Evolutionary conservation across 805 yeast genomes (phyloP), one percentile per base, ranked within the genome.

Genomic region (Kluyveromyces starmeri): DNA sequence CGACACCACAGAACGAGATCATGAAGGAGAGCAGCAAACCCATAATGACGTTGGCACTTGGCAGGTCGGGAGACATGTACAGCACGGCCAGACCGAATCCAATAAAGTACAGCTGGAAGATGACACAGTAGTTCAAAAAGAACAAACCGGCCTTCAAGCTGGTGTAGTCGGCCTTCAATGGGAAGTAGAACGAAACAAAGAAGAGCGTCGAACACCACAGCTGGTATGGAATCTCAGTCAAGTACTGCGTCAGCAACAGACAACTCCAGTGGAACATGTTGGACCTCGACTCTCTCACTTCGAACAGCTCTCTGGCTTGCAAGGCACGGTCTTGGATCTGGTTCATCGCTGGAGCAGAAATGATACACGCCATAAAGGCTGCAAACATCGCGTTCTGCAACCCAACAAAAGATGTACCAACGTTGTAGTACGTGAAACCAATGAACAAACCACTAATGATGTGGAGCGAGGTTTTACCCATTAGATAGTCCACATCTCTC

Each of bases 231-330:
- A 77, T 45, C 51, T 81, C 89, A 39, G 65, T 66, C 13, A 73
- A 26, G 41, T 63, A 63, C 46, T 76, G 77, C 5, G 78, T 55
- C 13, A 77, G 32, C 31, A 78, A 48, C 55, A 81, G 55, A 26
- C 70, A 55, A 18, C 75, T 63, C 88, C 88, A 81, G 47, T 77
- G 80, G 62, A 75, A 81, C 26, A 83, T 81, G 49, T 78, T 79
- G 4, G 83, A 75, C 39, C 75, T 70, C 14, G 74, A 65, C 50
- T 81, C 89, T 48, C 89, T 68, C 10, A 72, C 82, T 54, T 80
- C 88, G 48, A 60, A 81, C 26, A 79, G 53, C 37, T 74, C 79
- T 48, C 86, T 68, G 14, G 76, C 65, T 13, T 59, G 62, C 28
- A 72, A 65, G 17, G 78, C 78, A 37, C 69, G 67, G 15, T 69